phyloP scores from a whole-genome alignment of 345 rosid species.

The Sonneratia alba region DNA sequence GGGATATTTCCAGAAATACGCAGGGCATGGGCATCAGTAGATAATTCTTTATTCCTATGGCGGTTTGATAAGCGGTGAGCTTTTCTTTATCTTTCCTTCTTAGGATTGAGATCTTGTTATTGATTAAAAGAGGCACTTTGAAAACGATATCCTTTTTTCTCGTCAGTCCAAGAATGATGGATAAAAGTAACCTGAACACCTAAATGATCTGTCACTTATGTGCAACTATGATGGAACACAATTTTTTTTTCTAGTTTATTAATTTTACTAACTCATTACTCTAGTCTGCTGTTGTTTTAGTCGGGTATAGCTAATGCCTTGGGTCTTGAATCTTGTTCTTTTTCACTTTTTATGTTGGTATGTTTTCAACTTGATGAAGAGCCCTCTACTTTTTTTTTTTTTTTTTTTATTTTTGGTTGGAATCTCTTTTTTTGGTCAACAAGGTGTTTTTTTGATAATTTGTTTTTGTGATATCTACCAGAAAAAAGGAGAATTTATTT shows the following conservation, averaged over 20 bases:
- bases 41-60: slow-evolving; percentile 86
- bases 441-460: neutral
- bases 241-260: neutral
- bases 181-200: neutral
- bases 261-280: neutral
- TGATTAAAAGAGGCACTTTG: neutral
- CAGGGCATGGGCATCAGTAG: slow-evolving; percentile 96
- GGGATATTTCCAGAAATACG: slow-evolving; percentile 92
- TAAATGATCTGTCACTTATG: neutral
- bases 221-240: neutral
- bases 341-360: neutral
- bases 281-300: neutral
- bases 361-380: neutral
- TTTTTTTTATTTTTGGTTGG: neutral
- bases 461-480: no score
- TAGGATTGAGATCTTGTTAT: neutral
- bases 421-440: neutral
- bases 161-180: neutral
- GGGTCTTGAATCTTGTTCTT: neutral
- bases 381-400: neutral
- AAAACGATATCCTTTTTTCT: neutral
- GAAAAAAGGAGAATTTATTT: neutral
- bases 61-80: slow-evolving; percentile 86
- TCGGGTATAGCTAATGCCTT: neutral
- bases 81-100: slow-evolving; percentile 2